These are phyloP conservation scores for Neurospora sp. DNA, from an alignment of 495 filamentous ascomycete genomes.

Conservation along the genomic window DNA sequence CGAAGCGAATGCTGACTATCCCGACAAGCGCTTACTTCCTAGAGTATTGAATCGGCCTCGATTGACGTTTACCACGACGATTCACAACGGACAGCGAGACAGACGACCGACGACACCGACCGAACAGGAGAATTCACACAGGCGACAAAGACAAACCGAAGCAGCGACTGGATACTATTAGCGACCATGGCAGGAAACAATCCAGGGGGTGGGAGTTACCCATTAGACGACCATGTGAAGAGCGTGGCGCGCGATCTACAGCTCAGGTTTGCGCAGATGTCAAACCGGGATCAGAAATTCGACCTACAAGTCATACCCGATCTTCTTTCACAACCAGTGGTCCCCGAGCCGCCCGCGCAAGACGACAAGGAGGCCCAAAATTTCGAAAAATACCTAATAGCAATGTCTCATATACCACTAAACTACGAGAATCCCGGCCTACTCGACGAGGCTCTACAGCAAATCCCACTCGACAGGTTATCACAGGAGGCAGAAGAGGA, in stretches of 20 bases:
- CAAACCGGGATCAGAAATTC: not conserved
- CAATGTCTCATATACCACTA: slow-evolving; percentile 71
- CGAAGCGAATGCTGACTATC: not conserved
- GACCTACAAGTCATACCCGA: not conserved
- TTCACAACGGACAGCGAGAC: not conserved
- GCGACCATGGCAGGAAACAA: not conserved
- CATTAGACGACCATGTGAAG: not conserved
- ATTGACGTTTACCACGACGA: not conserved
- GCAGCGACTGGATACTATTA: not conserved
- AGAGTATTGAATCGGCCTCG: not conserved
- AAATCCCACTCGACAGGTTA: slow-evolving; percentile 83
- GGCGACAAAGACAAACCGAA: not conserved
- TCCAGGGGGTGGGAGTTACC: not conserved
- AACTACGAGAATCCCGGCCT: slow-evolving; percentile 97
- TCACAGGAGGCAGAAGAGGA: slow-evolving; percentile 94
- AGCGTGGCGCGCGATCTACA: not conserved
- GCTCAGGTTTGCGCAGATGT: not conserved
- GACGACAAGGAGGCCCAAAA: slow-evolving; percentile 63
- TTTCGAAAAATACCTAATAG: slow-evolving; percentile 74
- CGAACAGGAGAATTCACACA: not conserved
- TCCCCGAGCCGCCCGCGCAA: slow-evolving; percentile 42
- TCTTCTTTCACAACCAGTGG: not conserved
- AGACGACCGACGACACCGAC: not conserved
- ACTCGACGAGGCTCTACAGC: slow-evolving; percentile 79
- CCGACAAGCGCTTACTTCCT: not conserved